Evolutionary conservation across 805 yeast genomes (phyloP).

Genomic region (Kodamaea neixiangensis): DNA sequence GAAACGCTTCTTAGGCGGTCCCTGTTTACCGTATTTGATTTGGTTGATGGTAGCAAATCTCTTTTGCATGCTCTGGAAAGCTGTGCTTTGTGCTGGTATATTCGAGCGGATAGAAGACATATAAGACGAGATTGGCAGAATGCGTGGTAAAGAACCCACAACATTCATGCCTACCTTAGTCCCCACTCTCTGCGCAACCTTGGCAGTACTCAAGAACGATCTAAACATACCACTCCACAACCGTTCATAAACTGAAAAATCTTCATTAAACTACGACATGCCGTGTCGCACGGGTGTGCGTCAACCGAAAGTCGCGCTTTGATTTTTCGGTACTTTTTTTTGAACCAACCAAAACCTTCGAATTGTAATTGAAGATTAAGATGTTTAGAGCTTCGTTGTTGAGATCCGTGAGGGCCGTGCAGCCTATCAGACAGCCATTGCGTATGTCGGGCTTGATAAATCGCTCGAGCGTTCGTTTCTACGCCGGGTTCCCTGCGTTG

Average conservation of each 20-base stretch:
- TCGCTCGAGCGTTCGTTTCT: slow-evolving; percentile 28
- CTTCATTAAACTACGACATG: slow-evolving; percentile 3
- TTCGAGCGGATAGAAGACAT: slow-evolving; percentile 17
- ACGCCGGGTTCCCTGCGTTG: slow-evolving; percentile 61
- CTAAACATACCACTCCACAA: slow-evolving; percentile 18
- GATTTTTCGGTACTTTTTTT: not conserved
- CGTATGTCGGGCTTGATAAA: slow-evolving; percentile 4
- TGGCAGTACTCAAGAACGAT: slow-evolving; percentile 15
- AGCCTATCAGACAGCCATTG: slow-evolving; percentile 16
- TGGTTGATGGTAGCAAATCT: slow-evolving; percentile 76
- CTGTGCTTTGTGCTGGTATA: slow-evolving; percentile 15
- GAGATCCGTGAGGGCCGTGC: slow-evolving; percentile 29
- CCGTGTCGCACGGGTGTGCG: not conserved
- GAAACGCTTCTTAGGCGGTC: slow-evolving; percentile 50
- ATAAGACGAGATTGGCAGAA: slow-evolving; percentile 13
- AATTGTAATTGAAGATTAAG: not conserved
- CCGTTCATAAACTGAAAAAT: not conserved
- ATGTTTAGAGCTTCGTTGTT: slow-evolving; percentile 36
- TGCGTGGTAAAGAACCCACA: not conserved
- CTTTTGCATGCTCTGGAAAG: slow-evolving; percentile 31
- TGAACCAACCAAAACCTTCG: slow-evolving; percentile 2
- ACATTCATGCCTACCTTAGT: not conserved
- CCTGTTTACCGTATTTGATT: slow-evolving; percentile 64
- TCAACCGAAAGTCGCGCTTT: slow-evolving; percentile 2
- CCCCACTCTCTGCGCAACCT: not conserved